Conservation (phyloP, 1,139 yeast species). For the Williopsis jadinii region DNA sequence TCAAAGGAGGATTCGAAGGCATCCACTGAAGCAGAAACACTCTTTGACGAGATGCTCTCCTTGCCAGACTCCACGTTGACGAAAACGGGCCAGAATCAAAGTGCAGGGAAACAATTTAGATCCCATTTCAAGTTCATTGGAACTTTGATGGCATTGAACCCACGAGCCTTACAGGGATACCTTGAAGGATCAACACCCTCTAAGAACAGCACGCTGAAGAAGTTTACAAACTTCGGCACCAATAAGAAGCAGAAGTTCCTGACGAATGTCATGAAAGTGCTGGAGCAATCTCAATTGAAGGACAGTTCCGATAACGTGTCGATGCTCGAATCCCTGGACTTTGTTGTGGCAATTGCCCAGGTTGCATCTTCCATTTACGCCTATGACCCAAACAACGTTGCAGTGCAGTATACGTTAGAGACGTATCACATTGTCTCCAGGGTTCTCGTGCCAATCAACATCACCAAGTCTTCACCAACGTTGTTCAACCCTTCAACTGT, state of each 20-base stretch:
- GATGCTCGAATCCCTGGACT: constrained; percentile 33
- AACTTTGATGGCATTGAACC: constrained; percentile 24
- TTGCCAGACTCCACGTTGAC: constrained; percentile 14
- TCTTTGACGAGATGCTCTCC: constrained; percentile 22
- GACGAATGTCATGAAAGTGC: constrained; percentile 29
- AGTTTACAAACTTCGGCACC: constrained; percentile 14
- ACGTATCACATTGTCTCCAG: constrained; percentile 34
- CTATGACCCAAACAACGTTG: constrained; percentile 39
- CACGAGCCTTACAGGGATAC: constrained; percentile 19
- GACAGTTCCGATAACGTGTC: constrained; percentile 23
- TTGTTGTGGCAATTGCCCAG: constrained; percentile 26
- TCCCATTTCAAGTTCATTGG: constrained; percentile 26
- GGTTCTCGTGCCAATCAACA: constrained; percentile 24
- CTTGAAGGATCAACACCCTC: constrained; percentile 4
- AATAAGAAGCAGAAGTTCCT: constrained; percentile 28
- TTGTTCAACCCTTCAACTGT: constrained; percentile 11
- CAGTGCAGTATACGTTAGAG: constrained; percentile 36
- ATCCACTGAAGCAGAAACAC: constrained; percentile 20
- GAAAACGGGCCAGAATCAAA: constrained; percentile 4
- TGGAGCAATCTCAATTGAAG: constrained; percentile 14
- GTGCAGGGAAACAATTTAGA: constrained; percentile 15
- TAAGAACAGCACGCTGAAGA: constrained; percentile 12
- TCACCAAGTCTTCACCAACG: constrained; percentile 12
- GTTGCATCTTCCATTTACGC: constrained; percentile 39
- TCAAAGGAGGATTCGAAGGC: constrained; percentile 26